Base-by-base conservation (phyloP, 2,329 filamentous ascomycete genomes). In the Sporothrix variecibatus region DNA sequence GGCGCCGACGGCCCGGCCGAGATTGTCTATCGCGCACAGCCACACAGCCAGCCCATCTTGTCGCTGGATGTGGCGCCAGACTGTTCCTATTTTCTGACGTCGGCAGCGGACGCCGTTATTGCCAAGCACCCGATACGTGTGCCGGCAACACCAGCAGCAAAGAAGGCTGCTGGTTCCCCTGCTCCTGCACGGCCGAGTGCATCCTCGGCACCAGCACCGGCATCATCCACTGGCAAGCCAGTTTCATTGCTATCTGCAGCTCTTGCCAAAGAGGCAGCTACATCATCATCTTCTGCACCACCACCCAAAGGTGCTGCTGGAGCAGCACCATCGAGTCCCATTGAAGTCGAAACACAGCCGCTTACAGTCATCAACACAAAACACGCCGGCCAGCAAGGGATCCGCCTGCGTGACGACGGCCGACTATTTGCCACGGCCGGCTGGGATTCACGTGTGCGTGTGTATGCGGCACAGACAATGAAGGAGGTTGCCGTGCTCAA, bases 401-500 rank as follows among this genome's bases (percentile, higher is more conserved):
- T 99, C 7, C 84, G 83, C 3, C 87, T 98, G 31, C 90, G 96
- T 17, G 91, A 90, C 1, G 96, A 99, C 81, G 93, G 91, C 2
- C 92, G 89, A 76, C 87, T 99, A 3, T 92, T 98, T 77, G 94
- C 93, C 2, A 98, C 95, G 0, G 95, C 94, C 0, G 96, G 96
- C 3, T 99, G 96, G 96, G 96, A 99, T 81, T 88, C 90, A 1
- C 89, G 91, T 67, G 85, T 95, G 1, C 87, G 96, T 9, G 90
- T 98, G 1, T 99, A 98, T 81, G 92, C 92, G 2, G 84, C 87
- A 65, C 94, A 92, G 82, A 92, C 90, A 0, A 87, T 98, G 86
- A 93, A 92, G 79, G 95, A 98, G 82, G 82, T 98, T 12, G 96
- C 95, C 0, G 94, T 98, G 72, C 84, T 98, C 76, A 97, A 97